A percentile compares a stretch with the other conserved stretches of the same genome.
These are phyloP conservation scores for Ambrosiella beaveri DNA, from an alignment of 2,329 filamentous ascomycete species.

Conservation along the genomic window DNA sequence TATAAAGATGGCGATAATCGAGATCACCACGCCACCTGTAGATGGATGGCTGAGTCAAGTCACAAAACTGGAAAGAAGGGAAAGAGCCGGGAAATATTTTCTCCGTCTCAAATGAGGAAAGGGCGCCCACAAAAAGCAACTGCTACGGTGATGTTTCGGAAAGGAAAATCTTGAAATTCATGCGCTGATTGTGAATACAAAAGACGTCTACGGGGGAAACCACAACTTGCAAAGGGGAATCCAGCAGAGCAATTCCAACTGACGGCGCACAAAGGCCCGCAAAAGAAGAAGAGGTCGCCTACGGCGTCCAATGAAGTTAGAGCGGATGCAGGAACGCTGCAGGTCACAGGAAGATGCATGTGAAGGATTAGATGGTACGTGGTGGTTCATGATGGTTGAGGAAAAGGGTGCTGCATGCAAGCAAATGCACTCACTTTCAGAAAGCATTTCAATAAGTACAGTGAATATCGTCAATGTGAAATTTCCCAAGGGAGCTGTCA, in stretches of 20 bases:
- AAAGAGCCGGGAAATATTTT: neutral
- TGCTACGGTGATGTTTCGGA: neutral
- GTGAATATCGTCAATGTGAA: neutral
- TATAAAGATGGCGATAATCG: neutral
- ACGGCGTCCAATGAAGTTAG: neutral
- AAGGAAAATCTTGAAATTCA: neutral
- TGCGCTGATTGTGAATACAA: neutral
- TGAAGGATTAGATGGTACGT: neutral
- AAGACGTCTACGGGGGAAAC: neutral
- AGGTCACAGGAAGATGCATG: slow-evolving; percentile 3
- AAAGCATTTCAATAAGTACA: neutral
- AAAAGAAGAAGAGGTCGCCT: neutral
- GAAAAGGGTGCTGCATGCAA: neutral
- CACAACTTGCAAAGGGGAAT: neutral
- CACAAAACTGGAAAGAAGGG: neutral
- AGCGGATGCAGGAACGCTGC: slow-evolving; percentile 8
- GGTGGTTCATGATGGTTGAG: neutral
- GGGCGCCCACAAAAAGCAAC: neutral
- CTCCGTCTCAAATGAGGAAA: neutral
- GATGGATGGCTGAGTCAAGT: neutral
- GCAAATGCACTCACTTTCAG: neutral
- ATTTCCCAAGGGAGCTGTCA: neutral
- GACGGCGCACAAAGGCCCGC: neutral
- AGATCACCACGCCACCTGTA: neutral
- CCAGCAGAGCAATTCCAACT: neutral